Evolutionary conservation across 257 asterid species (phyloP).

Genomic region (Scutellaria barbata): DNA sequence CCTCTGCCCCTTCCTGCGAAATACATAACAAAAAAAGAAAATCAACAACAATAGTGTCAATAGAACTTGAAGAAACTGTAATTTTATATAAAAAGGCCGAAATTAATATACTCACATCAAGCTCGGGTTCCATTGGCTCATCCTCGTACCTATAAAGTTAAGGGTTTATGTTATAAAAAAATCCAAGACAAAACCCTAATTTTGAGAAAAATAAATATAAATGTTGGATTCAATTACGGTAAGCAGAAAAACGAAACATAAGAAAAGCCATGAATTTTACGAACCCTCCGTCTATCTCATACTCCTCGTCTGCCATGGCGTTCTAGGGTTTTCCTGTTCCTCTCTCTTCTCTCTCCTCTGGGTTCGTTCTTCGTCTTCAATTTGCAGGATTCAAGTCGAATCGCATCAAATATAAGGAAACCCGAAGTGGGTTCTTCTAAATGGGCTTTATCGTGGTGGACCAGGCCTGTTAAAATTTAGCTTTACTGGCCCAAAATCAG

Average conservation of each 20-base stretch:
- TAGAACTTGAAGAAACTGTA: background rate
- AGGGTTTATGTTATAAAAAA: conserved; percentile 8
- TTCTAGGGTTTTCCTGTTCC: background rate
- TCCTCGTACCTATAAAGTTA: conserved; percentile 64
- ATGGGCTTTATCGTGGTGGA: no score
- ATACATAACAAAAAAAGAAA: background rate
- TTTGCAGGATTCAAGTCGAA: no score
- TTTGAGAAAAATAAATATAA: background rate
- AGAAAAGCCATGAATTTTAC: background rate
- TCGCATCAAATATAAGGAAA: no score
- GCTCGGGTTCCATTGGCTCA: conserved; percentile 85
- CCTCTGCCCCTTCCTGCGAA: conserved; percentile 80
- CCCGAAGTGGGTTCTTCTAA: no score
- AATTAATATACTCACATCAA: conserved; percentile 57
- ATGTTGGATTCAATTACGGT: background rate
- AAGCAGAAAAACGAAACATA: background rate
- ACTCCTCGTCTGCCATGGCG: conserved; percentile 91
- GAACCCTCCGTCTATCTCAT: conserved; percentile 84
- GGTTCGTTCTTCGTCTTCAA: no score
- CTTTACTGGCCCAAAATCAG: no score
- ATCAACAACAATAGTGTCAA: background rate
- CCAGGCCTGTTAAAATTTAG: no score
- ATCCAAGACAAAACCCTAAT: conserved; percentile 34
- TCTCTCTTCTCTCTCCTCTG: background rate
- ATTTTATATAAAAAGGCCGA: background rate